These are phyloP conservation scores for Pholiota microspora DNA, from an alignment of 768 basidiomycete species.

Conservation along the genomic window DNA sequence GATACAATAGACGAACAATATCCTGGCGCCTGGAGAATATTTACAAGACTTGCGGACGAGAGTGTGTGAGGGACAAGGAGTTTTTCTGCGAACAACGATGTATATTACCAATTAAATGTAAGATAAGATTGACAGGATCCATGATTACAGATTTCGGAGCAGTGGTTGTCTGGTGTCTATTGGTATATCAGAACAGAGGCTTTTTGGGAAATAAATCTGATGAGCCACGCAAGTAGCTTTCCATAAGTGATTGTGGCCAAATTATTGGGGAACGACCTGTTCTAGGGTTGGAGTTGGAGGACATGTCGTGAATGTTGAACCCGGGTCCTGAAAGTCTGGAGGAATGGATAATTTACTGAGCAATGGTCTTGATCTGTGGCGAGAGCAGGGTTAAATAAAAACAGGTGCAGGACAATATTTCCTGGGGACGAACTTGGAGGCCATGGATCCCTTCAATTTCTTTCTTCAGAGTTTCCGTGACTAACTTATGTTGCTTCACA, in stretches of 20 bases:
- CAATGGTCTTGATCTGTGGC: conserved; percentile 27
- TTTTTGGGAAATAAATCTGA: background rate
- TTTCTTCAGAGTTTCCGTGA: conserved; percentile 80
- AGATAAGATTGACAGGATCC: background rate
- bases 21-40: background rate
- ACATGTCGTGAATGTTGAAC: too few species aligned
- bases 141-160: background rate
- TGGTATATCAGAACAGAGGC: background rate
- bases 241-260: too few species aligned
- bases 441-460: conserved; percentile 94
- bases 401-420: background rate
- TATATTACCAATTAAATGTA: background rate
- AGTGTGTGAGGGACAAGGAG: too few species aligned
- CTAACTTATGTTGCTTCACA: conserved; percentile 92
- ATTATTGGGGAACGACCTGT: too few species aligned
- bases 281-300: too few species aligned
- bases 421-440: conserved; percentile 66
- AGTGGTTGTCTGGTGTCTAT: background rate
- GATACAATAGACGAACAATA: conserved; percentile 11
- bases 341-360: conserved; percentile 6
- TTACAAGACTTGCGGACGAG: too few species aligned
- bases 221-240: too few species aligned
- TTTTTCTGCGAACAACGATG: background rate
- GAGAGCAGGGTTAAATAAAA: background rate
- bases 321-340: background rate